Conservation (phyloP, 495 filamentous ascomycete species). For the Aspergillus sparsus region DNA sequence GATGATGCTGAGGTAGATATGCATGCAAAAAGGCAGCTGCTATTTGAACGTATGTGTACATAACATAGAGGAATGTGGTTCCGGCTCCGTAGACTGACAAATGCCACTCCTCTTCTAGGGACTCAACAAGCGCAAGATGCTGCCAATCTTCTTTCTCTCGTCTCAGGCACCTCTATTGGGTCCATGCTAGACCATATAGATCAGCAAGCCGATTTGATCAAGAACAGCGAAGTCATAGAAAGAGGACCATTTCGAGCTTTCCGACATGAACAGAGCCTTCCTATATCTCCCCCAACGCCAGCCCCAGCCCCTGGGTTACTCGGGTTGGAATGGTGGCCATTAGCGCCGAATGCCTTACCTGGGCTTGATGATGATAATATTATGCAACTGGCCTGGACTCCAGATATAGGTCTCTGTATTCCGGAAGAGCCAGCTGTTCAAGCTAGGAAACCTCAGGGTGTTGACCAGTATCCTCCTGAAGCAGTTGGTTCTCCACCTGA, state of each 20-base stretch:
- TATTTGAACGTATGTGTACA: conserved; percentile 5
- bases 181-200: conserved; percentile 11
- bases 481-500: background rate
- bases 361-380: background rate
- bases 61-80: background rate
- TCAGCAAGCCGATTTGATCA: background rate
- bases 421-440: too few species aligned
- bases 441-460: too few species aligned
- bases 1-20: conserved; percentile 11
- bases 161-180: conserved; percentile 1
- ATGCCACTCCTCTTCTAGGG: background rate
- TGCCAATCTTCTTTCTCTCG: conserved; percentile 4
- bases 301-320: background rate
- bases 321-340: conserved; percentile 2
- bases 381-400: background rate
- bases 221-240: background rate
- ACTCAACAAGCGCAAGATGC: conserved; percentile 5
- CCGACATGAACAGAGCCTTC: background rate
- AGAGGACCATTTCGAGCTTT: conserved; percentile 15
- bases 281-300: background rate
- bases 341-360: background rate
- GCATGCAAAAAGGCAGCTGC: conserved; percentile 12
- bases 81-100: background rate
- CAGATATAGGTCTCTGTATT: background rate
- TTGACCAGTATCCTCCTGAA: too few species aligned